Evolutionary conservation across 305 asterid genomes (phyloP).

Genomic region (Solanum hybrid): DNA sequence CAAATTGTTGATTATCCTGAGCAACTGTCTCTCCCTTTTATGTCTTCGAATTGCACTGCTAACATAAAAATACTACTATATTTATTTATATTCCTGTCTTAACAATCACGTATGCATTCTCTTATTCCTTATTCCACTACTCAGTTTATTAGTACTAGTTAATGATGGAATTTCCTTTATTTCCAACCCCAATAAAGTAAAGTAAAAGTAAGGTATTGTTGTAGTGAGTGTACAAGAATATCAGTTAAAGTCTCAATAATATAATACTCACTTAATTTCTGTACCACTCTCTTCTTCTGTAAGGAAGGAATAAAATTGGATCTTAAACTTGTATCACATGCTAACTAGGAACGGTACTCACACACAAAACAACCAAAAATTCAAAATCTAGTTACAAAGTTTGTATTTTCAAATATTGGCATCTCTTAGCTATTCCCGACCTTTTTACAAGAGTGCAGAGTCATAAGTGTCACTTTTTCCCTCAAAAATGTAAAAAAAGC

Average conservation of each 20-base stretch:
- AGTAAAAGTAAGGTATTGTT: background rate
- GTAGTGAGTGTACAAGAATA: background rate
- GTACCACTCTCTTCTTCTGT: background rate
- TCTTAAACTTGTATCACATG: background rate
- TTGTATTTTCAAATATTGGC: background rate
- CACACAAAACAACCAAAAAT: background rate
- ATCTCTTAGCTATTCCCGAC: background rate
- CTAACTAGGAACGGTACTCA: background rate
- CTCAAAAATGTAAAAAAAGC: no score
- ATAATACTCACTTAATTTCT: background rate
- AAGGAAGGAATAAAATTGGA: background rate
- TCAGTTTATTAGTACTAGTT: background rate
- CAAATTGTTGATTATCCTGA: background rate
- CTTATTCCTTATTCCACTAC: background rate
- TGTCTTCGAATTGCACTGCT: background rate
- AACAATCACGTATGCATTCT: background rate
- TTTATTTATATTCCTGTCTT: background rate
- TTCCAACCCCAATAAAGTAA: background rate
- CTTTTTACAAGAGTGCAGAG: background rate
- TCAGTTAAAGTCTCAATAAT: background rate
- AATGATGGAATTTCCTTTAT: background rate
- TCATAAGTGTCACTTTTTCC: background rate
- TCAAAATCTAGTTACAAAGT: background rate
- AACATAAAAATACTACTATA: background rate
- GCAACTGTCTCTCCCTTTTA: background rate